Conservation (phyloP, 179 eudicot genomes). For the Spergularia azorica region DNA sequence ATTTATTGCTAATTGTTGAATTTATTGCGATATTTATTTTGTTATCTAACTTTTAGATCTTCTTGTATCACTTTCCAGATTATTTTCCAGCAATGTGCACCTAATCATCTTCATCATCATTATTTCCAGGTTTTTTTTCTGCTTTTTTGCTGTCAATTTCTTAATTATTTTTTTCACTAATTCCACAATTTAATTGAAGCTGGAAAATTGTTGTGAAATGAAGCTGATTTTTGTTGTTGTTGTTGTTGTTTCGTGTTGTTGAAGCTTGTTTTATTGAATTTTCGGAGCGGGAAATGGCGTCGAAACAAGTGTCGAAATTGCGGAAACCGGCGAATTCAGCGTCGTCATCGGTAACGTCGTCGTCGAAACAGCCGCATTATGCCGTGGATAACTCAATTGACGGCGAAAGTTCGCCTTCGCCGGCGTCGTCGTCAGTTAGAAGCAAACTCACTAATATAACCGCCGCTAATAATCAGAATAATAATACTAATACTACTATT, state of each 20-base stretch:
- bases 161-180: background rate
- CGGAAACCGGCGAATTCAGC: slow-evolving; percentile 62
- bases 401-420: slow-evolving; percentile 62
- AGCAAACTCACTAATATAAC: slow-evolving; percentile 41
- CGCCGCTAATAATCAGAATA: no score
- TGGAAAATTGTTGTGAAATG: background rate
- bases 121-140: slow-evolving; percentile 13
- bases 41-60: slow-evolving; percentile 8
- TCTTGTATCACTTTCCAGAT: slow-evolving; percentile 15
- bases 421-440: slow-evolving; percentile 63
- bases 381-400: slow-evolving; percentile 49
- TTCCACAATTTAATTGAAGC: background rate
- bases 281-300: slow-evolving; percentile 49
- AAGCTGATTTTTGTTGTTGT: background rate
- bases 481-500: no score
- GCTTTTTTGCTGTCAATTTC: background rate
- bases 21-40: slow-evolving; percentile 18
- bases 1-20: no score
- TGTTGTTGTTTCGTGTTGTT: background rate
- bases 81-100: slow-evolving; percentile 24
- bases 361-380: slow-evolving; percentile 53
- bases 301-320: slow-evolving; percentile 47
- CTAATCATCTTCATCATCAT: slow-evolving; percentile 8
- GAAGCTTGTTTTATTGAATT: background rate
- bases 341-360: slow-evolving; percentile 67